Percentiles rank a stretch among this genome's conserved stretches.
These are phyloP conservation scores for Prunus campanulata DNA, from an alignment of 306 rosid species.

Conservation along the genomic window DNA sequence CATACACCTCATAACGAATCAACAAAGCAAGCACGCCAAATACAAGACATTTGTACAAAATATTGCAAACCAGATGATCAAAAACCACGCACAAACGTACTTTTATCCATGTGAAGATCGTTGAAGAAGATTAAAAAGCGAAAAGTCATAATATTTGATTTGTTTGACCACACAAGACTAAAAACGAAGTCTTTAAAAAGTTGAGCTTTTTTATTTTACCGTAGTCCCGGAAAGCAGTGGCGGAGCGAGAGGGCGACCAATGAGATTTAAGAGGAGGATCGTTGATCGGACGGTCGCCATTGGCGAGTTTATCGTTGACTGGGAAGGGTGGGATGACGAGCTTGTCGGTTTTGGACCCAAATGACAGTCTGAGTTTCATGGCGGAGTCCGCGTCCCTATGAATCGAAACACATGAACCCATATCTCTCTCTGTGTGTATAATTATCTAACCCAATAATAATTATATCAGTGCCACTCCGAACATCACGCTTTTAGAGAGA, in stretches of 20 bases:
- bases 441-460: constrained; percentile 22
- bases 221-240: constrained; percentile 30
- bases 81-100: neutral
- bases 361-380: constrained; percentile 51
- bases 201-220: constrained; percentile 26
- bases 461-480: constrained; percentile 15
- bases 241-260: constrained; percentile 50
- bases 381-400: constrained; percentile 50
- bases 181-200: neutral
- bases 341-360: constrained; percentile 48
- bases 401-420: constrained; percentile 75
- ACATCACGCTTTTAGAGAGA: constrained; percentile 31
- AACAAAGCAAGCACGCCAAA: neutral
- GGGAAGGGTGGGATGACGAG: constrained; percentile 68
- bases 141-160: neutral
- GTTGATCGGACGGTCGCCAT: constrained; percentile 34
- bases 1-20: neutral
- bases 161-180: constrained; percentile 5
- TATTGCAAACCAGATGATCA: neutral
- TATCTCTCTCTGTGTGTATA: constrained; percentile 17
- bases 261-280: constrained; percentile 41
- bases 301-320: constrained; percentile 40
- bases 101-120: neutral
- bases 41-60: neutral
- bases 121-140: neutral